Evolutionary conservation across 257 asterid species (phyloP), one percentile per base, ranked within the genome.

Genomic region (Solanum gracilifrons): DNA sequence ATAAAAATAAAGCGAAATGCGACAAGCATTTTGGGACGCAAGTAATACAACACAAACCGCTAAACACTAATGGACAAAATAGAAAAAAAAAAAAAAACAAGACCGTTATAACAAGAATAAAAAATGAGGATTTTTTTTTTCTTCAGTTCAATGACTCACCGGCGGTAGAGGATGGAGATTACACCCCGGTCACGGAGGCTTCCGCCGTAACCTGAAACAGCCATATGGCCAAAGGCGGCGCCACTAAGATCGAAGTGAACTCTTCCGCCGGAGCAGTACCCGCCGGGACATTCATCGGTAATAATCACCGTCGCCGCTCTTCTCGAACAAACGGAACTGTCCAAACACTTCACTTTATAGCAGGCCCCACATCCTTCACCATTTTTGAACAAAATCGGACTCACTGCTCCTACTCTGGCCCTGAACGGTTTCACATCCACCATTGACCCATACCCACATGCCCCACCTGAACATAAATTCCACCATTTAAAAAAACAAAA

Each of bases 321-420:
- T 88, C 98, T 92, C 51, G 98, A 91, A 68, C 99, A 97, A 39
- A 97, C 92, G 55, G 99, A 95, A 31, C 69, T 86, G 96, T 97
- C 99, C 73, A 93, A 31, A 60, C 99, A 97, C 92, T 89, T 90
- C 51, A 97, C 99, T 85, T 97, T 97, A 86, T 93, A 97, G 77
- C 99, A 97, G 84, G 98, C 98, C 77, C 99, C 99, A 90, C 99
- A 97, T 2, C 99, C 99, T 88, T 95, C 96, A 72, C 99, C 99
- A 86, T 90, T 93, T 87, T 93, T 94, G 91, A 97, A 97, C 90
- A 95, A 90, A 36, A 95, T 92, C n/a, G 99, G 99, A 77, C 98
- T 94, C 91, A 94, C 98, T 58, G 99, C 98, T 5, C 99, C 99
- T 1, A 97, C 99, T 16, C 99, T 93, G 6, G 99, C 99, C 82